These are phyloP conservation scores for Mucor velutinosus DNA, from an alignment of 371 early-diverging fungal species.

Conservation along the genomic window DNA sequence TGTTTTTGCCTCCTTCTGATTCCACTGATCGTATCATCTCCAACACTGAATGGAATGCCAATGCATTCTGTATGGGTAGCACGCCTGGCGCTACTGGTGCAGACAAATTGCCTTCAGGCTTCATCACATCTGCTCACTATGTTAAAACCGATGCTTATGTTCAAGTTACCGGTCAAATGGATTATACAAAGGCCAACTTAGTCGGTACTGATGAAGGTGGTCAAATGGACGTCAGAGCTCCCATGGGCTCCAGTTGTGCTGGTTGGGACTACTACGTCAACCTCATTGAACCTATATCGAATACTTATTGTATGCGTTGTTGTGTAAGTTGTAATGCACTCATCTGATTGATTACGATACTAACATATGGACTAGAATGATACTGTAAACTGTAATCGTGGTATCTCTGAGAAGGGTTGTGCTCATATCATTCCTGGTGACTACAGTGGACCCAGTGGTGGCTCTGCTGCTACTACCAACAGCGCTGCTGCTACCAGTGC, in stretches of 20 bases:
- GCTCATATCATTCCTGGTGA: conserved; percentile 55
- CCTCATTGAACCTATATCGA: conserved; percentile 52
- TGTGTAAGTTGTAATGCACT: conserved; percentile 26
- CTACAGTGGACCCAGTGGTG: conserved; percentile 46
- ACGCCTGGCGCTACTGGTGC: conserved; percentile 50
- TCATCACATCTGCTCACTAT: conserved; percentile 21
- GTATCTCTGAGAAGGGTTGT: conserved; percentile 57
- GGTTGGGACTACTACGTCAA: conserved; percentile 58
- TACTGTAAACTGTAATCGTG: conserved; percentile 45
- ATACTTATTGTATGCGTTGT: conserved; percentile 63
- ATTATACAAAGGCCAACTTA: conserved; percentile 50
- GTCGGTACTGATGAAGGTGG: conserved; percentile 56
- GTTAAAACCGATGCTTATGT: conserved; percentile 27
- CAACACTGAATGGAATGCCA: conserved; percentile 47
- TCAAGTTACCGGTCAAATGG: conserved; percentile 62
- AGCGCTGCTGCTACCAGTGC: not conserved
- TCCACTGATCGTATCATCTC: conserved; percentile 44
- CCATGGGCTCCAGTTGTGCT: conserved; percentile 50
- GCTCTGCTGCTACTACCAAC: conserved; percentile 2
- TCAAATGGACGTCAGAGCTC: conserved; percentile 57
- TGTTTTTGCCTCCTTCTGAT: conserved; percentile 55
- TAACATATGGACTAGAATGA: conserved; percentile 5
- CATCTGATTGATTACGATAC: too few relatives aligned
- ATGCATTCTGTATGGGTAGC: conserved; percentile 52
- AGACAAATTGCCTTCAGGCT: conserved; percentile 43